Percentiles rank a stretch among this genome's conserved stretches.
Evolutionary conservation across 2,329 filamentous ascomycete genomes (phyloP).

Genomic region (Diplodia intermedia): DNA sequence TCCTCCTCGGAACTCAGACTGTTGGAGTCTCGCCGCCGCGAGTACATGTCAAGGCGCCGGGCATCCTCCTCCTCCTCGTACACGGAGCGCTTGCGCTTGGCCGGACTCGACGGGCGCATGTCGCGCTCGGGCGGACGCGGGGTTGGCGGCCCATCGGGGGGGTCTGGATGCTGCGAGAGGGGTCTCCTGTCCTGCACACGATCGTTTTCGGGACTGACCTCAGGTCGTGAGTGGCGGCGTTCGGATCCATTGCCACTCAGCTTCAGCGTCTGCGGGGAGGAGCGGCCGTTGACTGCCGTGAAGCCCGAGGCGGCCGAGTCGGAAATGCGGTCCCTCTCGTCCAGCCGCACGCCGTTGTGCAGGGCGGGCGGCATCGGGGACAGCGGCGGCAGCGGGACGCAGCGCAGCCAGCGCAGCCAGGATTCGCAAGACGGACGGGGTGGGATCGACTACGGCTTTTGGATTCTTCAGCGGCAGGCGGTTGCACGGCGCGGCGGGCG

Average conservation of each 20-base stretch:
- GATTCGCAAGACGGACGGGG: background rate
- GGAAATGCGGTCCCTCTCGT: conserved; percentile 19
- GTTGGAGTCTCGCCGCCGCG: conserved; percentile 36
- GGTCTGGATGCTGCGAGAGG: conserved; percentile 36
- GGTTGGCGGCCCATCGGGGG: conserved; percentile 34
- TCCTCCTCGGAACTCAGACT: conserved; percentile 39
- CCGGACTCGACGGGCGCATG: conserved; percentile 46
- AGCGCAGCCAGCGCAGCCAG: background rate
- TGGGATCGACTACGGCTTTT: conserved; percentile 4
- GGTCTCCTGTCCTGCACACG: conserved; percentile 33
- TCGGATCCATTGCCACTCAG: conserved; percentile 1
- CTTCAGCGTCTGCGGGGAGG: conserved; percentile 5
- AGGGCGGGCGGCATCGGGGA: conserved; percentile 24
- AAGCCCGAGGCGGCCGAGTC: conserved; percentile 21
- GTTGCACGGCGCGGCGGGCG: conserved; percentile 11
- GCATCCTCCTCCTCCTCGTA: conserved; percentile 56
- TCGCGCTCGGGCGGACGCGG: conserved; percentile 3
- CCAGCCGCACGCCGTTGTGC: conserved; percentile 18
- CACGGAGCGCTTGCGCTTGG: conserved; percentile 71
- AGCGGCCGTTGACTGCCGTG: conserved; percentile 31
- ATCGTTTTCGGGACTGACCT: conserved; percentile 34
- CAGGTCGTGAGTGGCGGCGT: conserved; percentile 35
- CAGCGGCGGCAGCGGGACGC: background rate
- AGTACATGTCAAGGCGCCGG: conserved; percentile 41
- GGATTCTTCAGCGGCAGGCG: conserved; percentile 10